Base-by-base conservation (phyloP, 2,329 filamentous ascomycete species). In the Rhexocercosporidium sp. region DNA sequence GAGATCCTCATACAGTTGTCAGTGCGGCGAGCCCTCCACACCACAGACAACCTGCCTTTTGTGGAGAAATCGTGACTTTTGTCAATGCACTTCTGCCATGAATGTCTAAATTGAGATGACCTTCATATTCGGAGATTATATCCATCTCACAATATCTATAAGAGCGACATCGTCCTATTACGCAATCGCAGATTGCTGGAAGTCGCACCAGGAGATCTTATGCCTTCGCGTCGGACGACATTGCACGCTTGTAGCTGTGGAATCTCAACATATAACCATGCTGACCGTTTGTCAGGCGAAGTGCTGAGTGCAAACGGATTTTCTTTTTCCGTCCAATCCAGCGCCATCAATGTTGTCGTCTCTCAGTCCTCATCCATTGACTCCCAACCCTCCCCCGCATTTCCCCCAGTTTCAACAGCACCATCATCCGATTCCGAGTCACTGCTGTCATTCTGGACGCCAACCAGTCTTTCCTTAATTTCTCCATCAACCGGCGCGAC, bases 381-480 rank as follows among this genome's bases (percentile, higher is more conserved):
- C 46, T 85, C 84, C 79, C 66, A 80, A 22, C 72, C 75, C 11
- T 75, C 76, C 3, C 72, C 77, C 8, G 77, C 79, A n/a, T 78
- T 81, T 27, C 82, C 83, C 34, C 82, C 84, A 12, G 81, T 82
- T 49, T 79, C 85, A 67, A 82, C 83, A 51, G 83, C 65, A 25
- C 49, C 85, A 31, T 81, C 85, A 44, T 81, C 86, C 16, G 84
- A 86, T 61, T 86, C 88, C 41, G 77, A 78, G 66, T 88, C 88
- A 59, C 89, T 91, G 69, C 89, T 88, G 64, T 90, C 85, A 54
- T 90, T 86, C 41, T 86, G 85, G 57, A 97, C 84, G 0, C 90
- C 92, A 5, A 98, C 88, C 57, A 96, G 82, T 66, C 92, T 87
- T 80, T 99, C 95, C 78, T 88, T 85, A 27, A 89, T 88, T 56